Evolutionary conservation across 257 asterid genomes (phyloP), one percentile per base, ranked within the genome.

Genomic region (Petrea volubilis): DNA sequence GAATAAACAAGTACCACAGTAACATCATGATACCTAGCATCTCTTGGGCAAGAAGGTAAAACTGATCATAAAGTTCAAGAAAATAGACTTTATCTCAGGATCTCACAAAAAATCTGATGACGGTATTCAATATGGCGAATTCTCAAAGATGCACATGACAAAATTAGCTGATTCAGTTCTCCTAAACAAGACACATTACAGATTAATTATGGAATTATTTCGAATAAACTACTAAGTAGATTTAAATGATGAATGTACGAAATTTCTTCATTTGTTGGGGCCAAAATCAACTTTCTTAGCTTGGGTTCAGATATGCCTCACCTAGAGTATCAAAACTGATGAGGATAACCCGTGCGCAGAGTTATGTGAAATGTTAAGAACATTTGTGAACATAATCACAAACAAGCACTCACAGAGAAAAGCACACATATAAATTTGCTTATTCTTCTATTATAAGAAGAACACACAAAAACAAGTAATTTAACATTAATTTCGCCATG

Each of bases 71-170:
- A 41, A 36, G 53, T 55, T 47, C 21, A 7, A 51, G 28, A 36
- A 18, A 41, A 40, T 40, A 7, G 33, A 23, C 67, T 0, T 21
- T 29, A 58, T 13, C 20, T 13, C 47, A 51, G 43, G 51, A 13
- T 27, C 38, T 23, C 25, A 3, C 61, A 24, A 58, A 58, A 67
- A 15, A 29, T n/a, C 10, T 52, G 46, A 57, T 38, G 12, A 55
- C n/a, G 28, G 49, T 64, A 25, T 24, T 66, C 50, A 57, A 34
- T 64, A 2, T 66, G 63, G 20, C 52, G 18, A 36, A 34, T 41
- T 53, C 68, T 23, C 66, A 70, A 23, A 49, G 33, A 47, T 33
- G 49, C 46, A 41, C n/a, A n/a, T n/a, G n/a, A n/a, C n/a, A n/a
- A n/a, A n/a, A n/a, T n/a, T n/a, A n/a, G n/a, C n/a, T n/a, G n/a